Conservation (phyloP, 2,329 filamentous ascomycete genomes). For the Cercospora sp. region DNA sequence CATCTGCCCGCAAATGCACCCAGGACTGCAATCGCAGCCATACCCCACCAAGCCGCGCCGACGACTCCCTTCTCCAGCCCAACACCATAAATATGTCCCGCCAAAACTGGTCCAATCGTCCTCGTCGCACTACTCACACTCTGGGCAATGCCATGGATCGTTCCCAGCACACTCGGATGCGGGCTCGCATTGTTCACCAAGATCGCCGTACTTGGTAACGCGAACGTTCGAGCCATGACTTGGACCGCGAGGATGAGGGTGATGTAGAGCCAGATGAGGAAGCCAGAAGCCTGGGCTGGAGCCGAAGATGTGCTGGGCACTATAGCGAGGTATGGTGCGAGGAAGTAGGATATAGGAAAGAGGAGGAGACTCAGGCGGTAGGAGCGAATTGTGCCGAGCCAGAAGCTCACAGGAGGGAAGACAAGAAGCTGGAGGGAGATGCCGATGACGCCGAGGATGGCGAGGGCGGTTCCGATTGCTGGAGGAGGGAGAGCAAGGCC, state of each 20-base stretch:
- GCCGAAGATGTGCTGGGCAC: slow-evolving; percentile 44
- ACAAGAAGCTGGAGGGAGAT: slow-evolving; percentile 50
- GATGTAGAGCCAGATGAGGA: slow-evolving; percentile 47
- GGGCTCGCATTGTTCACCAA: slow-evolving; percentile 62
- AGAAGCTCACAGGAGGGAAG: slow-evolving; percentile 47
- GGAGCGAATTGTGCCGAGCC: slow-evolving; percentile 45
- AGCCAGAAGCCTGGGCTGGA: slow-evolving; percentile 45
- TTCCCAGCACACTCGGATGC: slow-evolving; percentile 57
- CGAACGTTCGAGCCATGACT: slow-evolving; percentile 52
- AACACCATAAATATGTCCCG: slow-evolving; percentile 54
- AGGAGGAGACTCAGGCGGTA: slow-evolving; percentile 47
- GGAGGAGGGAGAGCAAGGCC: slow-evolving; percentile 51
- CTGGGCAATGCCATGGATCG: slow-evolving; percentile 61
- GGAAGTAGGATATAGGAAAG: slow-evolving; percentile 49
- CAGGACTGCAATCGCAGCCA: slow-evolving; percentile 55
- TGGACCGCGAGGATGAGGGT: slow-evolving; percentile 47
- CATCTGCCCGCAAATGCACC: slow-evolving; percentile 60
- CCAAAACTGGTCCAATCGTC: slow-evolving; percentile 57
- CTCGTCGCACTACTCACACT: slow-evolving; percentile 56
- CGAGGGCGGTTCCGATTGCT: slow-evolving; percentile 50
- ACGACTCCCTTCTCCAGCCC: slow-evolving; percentile 57
- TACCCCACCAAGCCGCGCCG: slow-evolving; percentile 59
- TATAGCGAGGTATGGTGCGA: slow-evolving; percentile 48
- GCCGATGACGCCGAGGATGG: slow-evolving; percentile 52
- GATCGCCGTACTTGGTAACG: slow-evolving; percentile 60